phyloP scores from a whole-genome alignment of 1,139 yeast species.

The Scheffersomyces lignicola region DNA sequence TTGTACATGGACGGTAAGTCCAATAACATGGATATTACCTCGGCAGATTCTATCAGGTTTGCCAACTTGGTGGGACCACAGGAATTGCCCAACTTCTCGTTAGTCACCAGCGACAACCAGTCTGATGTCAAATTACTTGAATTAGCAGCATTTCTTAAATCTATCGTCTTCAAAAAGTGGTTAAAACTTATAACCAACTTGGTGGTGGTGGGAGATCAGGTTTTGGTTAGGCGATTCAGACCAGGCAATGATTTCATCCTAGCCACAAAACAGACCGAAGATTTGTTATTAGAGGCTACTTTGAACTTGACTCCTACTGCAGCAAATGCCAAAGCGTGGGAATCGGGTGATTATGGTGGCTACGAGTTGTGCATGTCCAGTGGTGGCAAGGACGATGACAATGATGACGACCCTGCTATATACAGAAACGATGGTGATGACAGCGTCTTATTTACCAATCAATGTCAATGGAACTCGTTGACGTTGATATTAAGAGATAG shows the following conservation, averaged over 20 bases:
- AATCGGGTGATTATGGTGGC: conserved; percentile 86
- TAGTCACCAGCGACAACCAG: conserved; percentile 18
- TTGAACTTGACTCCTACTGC: conserved; percentile 75
- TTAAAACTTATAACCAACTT: conserved; percentile 63
- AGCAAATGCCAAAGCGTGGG: conserved; percentile 61
- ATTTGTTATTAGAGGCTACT: conserved; percentile 65
- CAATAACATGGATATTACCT: conserved; percentile 23
- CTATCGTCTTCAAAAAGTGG: conserved; percentile 71
- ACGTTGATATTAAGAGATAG: conserved; percentile 81
- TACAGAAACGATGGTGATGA: conserved; percentile 66
- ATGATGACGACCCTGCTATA: conserved; percentile 58
- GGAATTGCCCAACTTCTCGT: conserved; percentile 54
- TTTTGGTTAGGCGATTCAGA: conserved; percentile 80
- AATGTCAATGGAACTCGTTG: conserved; percentile 82
- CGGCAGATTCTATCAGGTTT: conserved; percentile 22
- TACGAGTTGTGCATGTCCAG: conserved; percentile 86
- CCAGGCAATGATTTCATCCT: conserved; percentile 94
- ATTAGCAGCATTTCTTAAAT: conserved; percentile 59
- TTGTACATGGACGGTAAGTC: conserved; percentile 75
- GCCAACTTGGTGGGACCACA: conserved; percentile 42
- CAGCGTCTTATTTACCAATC: conserved; percentile 75
- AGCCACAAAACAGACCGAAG: conserved; percentile 61
- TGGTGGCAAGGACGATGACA: conserved; percentile 43
- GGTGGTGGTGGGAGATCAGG: conserved; percentile 62
- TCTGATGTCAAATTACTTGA: conserved; percentile 42